Evolutionary conservation across 1,284 basidiomycete genomes (phyloP).

Genomic region (Puccinia triticina): DNA sequence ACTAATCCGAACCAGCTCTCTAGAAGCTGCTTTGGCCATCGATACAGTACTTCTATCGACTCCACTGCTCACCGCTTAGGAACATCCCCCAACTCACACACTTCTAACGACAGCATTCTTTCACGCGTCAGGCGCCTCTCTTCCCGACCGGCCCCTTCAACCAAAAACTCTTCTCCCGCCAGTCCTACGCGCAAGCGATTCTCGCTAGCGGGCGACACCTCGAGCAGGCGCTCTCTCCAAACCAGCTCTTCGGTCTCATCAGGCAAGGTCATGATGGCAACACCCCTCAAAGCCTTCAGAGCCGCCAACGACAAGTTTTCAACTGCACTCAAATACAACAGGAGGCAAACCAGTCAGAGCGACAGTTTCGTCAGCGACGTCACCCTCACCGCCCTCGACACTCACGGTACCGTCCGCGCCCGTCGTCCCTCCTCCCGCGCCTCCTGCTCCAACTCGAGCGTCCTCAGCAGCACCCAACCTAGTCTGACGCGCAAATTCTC

Average conservation of each 20-base stretch:
- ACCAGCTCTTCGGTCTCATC: neutral
- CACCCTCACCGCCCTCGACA: constrained; percentile 2
- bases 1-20: neutral
- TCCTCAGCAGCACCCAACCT: neutral
- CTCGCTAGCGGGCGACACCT: constrained; percentile 28
- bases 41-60: constrained; percentile 49
- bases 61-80: constrained; percentile 6
- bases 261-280: neutral
- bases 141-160: neutral
- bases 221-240: neutral
- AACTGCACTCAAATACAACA: constrained; percentile 16
- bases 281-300: constrained; percentile 14
- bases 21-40: constrained; percentile 14
- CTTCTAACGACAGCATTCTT: constrained; percentile 37
- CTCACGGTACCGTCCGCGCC: constrained; percentile 11
- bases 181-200: constrained; percentile 44
- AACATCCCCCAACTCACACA: constrained; percentile 21
- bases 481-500: constrained; percentile 19
- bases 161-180: neutral
- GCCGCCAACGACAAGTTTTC: constrained; percentile 12
- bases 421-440: constrained; percentile 40
- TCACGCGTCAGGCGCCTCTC: constrained; percentile 45
- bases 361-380: constrained; percentile 28
- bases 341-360: constrained; percentile 32
- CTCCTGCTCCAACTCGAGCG: constrained; percentile 13